Evolutionary conservation across 108 stramenopile species (phyloP).

Genomic region (Schizochytrium sp.): DNA sequence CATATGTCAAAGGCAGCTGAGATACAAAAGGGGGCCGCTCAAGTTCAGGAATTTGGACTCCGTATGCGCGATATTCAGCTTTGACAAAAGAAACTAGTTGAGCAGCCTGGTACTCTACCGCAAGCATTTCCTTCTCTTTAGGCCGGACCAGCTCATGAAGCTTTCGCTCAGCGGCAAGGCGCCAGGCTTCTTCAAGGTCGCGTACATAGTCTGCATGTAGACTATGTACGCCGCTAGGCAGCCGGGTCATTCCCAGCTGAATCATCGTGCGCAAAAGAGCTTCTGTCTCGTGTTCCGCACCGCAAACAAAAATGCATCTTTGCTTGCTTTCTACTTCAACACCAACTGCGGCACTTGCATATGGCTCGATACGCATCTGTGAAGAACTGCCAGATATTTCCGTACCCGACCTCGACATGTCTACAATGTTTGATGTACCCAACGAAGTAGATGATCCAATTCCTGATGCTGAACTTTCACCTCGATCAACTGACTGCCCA

Average conservation of each 20-base stretch:
- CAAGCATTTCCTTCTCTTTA: neutral
- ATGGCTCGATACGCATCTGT: neutral
- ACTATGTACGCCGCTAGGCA: neutral
- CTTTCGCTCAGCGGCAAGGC: constrained; percentile 17
- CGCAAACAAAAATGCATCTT: neutral
- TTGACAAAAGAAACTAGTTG: constrained; percentile 36
- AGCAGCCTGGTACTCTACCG: constrained; percentile 38
- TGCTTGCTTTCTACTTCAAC: neutral
- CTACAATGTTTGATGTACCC: no score
- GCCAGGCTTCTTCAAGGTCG: constrained; percentile 29
- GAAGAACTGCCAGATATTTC: neutral
- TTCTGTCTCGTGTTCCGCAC: constrained; percentile 32
- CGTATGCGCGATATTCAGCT: neutral
- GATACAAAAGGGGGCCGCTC: constrained; percentile 1
- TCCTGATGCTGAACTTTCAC: neutral
- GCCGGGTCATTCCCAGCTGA: neutral
- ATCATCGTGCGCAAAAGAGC: neutral
- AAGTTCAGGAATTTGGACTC: constrained; percentile 12
- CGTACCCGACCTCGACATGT: neutral
- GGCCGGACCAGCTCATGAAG: neutral
- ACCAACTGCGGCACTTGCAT: constrained; percentile 1
- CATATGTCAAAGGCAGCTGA: constrained; percentile 41
- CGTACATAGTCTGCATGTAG: constrained; percentile 39
- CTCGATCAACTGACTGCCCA: neutral
- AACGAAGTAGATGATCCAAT: neutral